Base-by-base conservation (phyloP, 2,329 filamentous ascomycete genomes). In the Phyllosticta citribraziliensis region DNA sequence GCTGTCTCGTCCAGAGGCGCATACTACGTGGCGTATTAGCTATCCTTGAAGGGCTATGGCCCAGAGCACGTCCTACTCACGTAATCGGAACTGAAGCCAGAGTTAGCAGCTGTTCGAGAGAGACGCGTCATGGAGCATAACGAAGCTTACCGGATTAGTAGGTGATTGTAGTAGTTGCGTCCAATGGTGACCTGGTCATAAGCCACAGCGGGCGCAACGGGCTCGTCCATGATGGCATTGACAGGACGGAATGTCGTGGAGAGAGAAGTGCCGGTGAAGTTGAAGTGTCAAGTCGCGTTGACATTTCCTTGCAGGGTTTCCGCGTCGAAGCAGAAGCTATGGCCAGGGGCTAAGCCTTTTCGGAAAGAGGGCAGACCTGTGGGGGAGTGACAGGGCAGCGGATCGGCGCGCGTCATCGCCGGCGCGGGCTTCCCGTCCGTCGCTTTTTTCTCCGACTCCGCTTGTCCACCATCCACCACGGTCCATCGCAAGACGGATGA, bases 401-500 rank as follows among this genome's bases (percentile, higher is more conserved):
- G 40, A 47, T 60, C 55, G 58, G 53, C 58, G 51, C 22, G 35
- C 17, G 53, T 54, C 53, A 56, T 56, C 24, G 33, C 55, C 55
- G 58, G 51, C 52, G 58, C 58, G 58, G 22, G 22, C 12, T 35
- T 30, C 58, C 35, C 22, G 24, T 50, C 58, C 52, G 11, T 40
- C 12, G 14, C 40, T 47, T 47, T 47, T 47, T 47, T 47, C 40
- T 47, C 40, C 40, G 40, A 47, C n/a, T n/a, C 40, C 40, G 40
- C 40, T 30, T 30, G 27, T 50, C 58, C 33, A 51, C 52, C 55
- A 52, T 55, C 40, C 40, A 47, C 17, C 61, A 50, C 27, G 17
- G 73, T 75, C 73, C 72, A 72, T 69, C 60, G 69, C 64, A 72
- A 76, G 73, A 72, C 70, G 63, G 67, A 69, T 30, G 52, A 63